These are phyloP conservation scores for Pseudofabraea citricarpa DNA, from an alignment of 2,329 filamentous ascomycete species.

Conservation along the genomic window DNA sequence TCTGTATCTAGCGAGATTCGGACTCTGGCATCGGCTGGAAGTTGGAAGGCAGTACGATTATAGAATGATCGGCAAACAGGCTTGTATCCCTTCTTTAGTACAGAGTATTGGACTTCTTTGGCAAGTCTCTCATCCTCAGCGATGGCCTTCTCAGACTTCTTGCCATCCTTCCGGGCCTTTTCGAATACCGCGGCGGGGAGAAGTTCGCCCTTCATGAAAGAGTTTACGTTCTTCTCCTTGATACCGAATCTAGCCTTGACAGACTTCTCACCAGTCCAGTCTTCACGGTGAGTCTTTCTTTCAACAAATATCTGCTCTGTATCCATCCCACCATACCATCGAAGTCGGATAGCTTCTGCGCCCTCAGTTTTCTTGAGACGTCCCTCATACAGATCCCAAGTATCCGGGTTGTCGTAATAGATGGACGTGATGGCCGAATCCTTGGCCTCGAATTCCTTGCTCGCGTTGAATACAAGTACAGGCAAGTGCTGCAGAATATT, in stretches of 20 bases:
- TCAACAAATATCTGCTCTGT: conserved; percentile 95
- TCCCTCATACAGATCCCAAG: conserved; percentile 90
- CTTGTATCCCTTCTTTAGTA: conserved; percentile 78
- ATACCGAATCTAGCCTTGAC: conserved; percentile 94
- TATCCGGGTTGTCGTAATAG: conserved; percentile 94
- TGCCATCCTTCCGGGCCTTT: conserved; percentile 91
- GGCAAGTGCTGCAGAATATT: conserved; percentile 65
- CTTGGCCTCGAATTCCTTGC: conserved; percentile 87
- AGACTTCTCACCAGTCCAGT: conserved; percentile 98
- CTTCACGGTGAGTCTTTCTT: conserved; percentile 95
- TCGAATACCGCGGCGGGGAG: conserved; percentile 89
- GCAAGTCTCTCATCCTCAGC: conserved; percentile 86
- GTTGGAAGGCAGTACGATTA: conserved; percentile 95
- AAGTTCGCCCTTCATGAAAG: conserved; percentile 78
- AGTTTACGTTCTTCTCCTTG: conserved; percentile 97
- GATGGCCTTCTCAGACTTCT: conserved; percentile 89
- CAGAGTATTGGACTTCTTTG: conserved; percentile 87
- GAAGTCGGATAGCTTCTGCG: conserved; percentile 89
- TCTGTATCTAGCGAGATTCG: conserved; percentile 97
- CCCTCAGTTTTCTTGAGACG: conserved; percentile 97
- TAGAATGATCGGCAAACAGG: conserved; percentile 96
- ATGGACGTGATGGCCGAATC: conserved; percentile 97
- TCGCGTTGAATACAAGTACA: conserved; percentile 94
- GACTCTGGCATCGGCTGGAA: conserved; percentile 91
- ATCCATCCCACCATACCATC: conserved; percentile 98